phyloP scores from a whole-genome alignment of 352 stramenopile genomes.

The Pythium aquatile region DNA sequence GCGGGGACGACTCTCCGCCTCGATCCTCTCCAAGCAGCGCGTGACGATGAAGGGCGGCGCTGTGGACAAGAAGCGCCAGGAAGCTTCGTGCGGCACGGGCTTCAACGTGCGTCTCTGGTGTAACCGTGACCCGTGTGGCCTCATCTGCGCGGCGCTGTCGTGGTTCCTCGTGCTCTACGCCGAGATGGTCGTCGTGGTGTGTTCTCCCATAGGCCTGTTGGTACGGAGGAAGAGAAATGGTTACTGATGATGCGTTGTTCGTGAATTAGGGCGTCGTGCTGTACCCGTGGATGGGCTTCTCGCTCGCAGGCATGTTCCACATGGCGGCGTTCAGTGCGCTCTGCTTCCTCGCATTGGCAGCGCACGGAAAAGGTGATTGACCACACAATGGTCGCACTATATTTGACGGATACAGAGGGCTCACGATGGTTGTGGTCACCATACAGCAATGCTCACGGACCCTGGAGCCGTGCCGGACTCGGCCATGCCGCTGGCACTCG shows the following conservation, averaged over 20 bases:
- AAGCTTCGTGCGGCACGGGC: slow-evolving; percentile 64
- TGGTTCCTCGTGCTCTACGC: slow-evolving; percentile 91
- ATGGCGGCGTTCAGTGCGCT: slow-evolving; percentile 64
- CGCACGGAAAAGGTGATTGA: slow-evolving; percentile 90
- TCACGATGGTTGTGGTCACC: too few species aligned
- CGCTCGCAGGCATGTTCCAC: slow-evolving; percentile 61
- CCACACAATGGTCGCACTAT: too few species aligned
- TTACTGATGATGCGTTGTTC: not conserved
- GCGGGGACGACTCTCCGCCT: not conserved
- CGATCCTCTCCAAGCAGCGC: not conserved
- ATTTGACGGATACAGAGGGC: too few species aligned
- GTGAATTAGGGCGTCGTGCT: slow-evolving; percentile 71
- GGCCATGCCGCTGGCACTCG: slow-evolving; percentile 84
- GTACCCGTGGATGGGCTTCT: slow-evolving; percentile 89
- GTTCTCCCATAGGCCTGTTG: slow-evolving; percentile 8
- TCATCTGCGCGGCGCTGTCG: slow-evolving; percentile 89
- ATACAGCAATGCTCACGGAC: slow-evolving; percentile 96
- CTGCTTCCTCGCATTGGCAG: slow-evolving; percentile 88
- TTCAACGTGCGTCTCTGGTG: slow-evolving; percentile 87
- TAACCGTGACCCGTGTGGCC: slow-evolving; percentile 89
- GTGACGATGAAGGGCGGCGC: slow-evolving; percentile 27
- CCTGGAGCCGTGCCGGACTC: slow-evolving; percentile 95
- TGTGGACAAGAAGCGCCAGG: slow-evolving; percentile 39
- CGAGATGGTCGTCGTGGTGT: slow-evolving; percentile 88
- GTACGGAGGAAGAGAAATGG: too few species aligned